A percentile compares a stretch with the other conserved stretches of the same genome.
Evolutionary conservation across 441 rosid genomes (phyloP).

Genomic region (Dalechampia spathulata): DNA sequence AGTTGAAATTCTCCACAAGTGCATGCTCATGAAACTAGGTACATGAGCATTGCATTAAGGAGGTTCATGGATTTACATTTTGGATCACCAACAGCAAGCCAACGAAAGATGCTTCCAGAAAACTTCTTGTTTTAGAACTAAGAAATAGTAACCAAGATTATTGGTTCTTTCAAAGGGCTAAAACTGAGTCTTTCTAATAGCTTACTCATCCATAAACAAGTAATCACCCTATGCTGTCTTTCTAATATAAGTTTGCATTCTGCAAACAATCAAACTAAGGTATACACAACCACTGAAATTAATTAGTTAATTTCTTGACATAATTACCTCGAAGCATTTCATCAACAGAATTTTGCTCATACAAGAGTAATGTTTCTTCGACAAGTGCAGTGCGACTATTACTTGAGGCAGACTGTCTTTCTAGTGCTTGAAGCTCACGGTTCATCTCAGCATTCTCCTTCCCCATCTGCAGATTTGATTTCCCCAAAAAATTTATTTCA

Average conservation of each 20-base stretch:
- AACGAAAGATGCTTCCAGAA: not conserved
- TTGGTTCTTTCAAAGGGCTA: not conserved
- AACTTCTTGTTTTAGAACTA: not conserved
- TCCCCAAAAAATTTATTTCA: slow-evolving; percentile 5
- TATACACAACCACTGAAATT: not conserved
- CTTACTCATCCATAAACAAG: not conserved
- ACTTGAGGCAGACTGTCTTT: slow-evolving; percentile 40
- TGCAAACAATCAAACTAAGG: not conserved
- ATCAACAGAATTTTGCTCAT: slow-evolving; percentile 36
- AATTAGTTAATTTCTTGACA: slow-evolving; percentile 1
- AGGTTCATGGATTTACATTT: not conserved
- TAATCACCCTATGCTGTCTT: not conserved
- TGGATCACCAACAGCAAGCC: not conserved
- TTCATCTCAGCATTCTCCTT: slow-evolving; percentile 55
- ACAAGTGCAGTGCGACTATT: slow-evolving; percentile 38
- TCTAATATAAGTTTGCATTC: not conserved
- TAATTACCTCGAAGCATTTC: slow-evolving; percentile 52
- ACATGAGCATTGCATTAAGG: not conserved
- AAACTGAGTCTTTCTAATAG: not conserved
- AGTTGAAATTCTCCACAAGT: no score
- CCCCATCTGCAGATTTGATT: slow-evolving; percentile 31
- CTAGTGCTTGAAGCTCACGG: slow-evolving; percentile 47
- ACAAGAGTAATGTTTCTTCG: slow-evolving; percentile 41
- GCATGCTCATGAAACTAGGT: no score
- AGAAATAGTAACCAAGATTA: not conserved